Percentiles rank a stretch among this genome's conserved stretches.
Conservation (phyloP, 1,284 basidiomycete species). For the Microbotryum silenes-acaulis region DNA sequence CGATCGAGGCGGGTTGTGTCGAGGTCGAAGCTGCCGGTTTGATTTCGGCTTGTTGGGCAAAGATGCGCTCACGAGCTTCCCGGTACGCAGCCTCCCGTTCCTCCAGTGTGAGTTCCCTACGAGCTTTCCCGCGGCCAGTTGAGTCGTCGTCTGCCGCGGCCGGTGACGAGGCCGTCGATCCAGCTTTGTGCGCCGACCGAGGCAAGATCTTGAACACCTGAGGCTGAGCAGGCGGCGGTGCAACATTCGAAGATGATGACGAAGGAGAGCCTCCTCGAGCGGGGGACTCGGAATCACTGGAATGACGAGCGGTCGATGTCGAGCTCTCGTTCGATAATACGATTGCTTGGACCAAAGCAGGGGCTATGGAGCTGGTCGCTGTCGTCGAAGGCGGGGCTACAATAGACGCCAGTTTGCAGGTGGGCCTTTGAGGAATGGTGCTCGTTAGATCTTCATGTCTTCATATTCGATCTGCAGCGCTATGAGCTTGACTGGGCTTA, state of each 20-base stretch:
- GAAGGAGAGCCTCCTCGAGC: not conserved
- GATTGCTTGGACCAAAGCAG: too few species aligned
- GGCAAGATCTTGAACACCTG: slow-evolving; percentile 31
- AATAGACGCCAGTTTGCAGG: slow-evolving; percentile 12
- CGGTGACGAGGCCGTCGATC: slow-evolving; percentile 20
- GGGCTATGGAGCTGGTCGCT: not conserved
- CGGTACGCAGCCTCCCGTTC: slow-evolving; percentile 32
- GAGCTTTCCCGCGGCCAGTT: not conserved
- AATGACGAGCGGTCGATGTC: not conserved
- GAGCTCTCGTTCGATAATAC: too few species aligned
- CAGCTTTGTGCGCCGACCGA: slow-evolving; percentile 10
- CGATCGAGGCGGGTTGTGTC: not conserved
- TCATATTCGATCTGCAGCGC: too few species aligned
- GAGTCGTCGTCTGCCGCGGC: slow-evolving; percentile 23
- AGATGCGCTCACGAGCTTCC: slow-evolving; percentile 35
- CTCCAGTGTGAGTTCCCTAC: slow-evolving; percentile 23
- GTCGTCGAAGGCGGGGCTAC: slow-evolving; percentile 8
- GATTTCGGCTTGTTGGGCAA: slow-evolving; percentile 9
- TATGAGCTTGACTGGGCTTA: slow-evolving; percentile 4
- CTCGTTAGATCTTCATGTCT: too few species aligned
- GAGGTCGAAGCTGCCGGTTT: slow-evolving; percentile 4
- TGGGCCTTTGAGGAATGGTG: slow-evolving; percentile 4
- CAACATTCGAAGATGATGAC: not conserved
- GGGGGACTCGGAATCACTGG: too few species aligned
- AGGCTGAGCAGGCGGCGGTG: slow-evolving; percentile 3